phyloP scores from a whole-genome alignment of 2,329 filamentous ascomycete genomes.

The Aspergillus melleus region DNA sequence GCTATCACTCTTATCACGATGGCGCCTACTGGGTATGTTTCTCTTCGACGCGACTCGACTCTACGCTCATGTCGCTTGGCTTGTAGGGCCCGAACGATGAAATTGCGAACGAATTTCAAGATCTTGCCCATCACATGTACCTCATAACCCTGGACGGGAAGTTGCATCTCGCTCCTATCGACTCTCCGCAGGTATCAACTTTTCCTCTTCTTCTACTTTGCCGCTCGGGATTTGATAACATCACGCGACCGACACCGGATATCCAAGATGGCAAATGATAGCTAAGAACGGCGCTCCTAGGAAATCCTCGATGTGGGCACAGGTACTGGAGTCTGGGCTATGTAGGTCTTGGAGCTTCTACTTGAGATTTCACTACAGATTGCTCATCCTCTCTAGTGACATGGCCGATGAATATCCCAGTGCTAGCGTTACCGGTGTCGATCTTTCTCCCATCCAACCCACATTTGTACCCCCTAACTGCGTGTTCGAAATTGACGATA shows the following conservation, averaged over 20 bases:
- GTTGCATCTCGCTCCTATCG: constrained; percentile 29
- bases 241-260: too few species aligned
- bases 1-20: constrained; percentile 34
- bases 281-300: constrained; percentile 1
- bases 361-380: neutral
- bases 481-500: constrained; percentile 50
- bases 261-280: neutral
- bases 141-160: constrained; percentile 30
- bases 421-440: constrained; percentile 47
- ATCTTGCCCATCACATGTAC: constrained; percentile 42
- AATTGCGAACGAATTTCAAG: constrained; percentile 20
- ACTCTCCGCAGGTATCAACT: neutral
- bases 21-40: constrained; percentile 22
- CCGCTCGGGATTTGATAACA: too few species aligned
- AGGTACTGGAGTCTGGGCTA: constrained; percentile 24
- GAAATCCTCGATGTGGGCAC: constrained; percentile 24
- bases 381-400: constrained; percentile 17
- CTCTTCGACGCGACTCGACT: neutral
- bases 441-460: constrained; percentile 53
- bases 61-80: neutral
- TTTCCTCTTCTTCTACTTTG: neutral
- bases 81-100: constrained; percentile 23
- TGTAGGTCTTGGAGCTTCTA: constrained; percentile 4
- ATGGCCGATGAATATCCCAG: constrained; percentile 37
- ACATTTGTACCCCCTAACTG: constrained; percentile 48